These are phyloP conservation scores for Entonaema liquescens DNA, from an alignment of 495 filamentous ascomycete species.

Conservation along the genomic window DNA sequence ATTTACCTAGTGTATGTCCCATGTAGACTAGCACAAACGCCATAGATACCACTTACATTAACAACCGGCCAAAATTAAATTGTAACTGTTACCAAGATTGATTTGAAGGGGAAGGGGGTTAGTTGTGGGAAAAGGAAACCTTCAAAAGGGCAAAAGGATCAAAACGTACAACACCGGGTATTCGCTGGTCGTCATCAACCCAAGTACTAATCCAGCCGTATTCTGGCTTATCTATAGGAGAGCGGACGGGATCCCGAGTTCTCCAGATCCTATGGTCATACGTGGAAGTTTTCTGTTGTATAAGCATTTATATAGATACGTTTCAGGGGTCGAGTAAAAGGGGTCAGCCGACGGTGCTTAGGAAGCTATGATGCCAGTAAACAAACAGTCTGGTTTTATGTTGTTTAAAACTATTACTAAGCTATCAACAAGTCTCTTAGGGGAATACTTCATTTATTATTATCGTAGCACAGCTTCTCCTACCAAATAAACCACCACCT, in stretches of 20 bases:
- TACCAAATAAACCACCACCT: too few species aligned
- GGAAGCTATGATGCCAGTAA: too few species aligned
- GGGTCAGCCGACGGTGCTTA: too few species aligned
- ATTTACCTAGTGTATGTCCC: too few species aligned
- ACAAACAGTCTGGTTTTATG: background rate
- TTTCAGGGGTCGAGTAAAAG: too few species aligned
- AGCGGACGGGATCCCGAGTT: slow-evolving; percentile 62
- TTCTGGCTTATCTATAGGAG: slow-evolving; percentile 55
- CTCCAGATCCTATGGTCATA: slow-evolving; percentile 58
- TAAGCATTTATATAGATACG: background rate
- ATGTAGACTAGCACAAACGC: too few species aligned
- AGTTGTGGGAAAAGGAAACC: background rate
- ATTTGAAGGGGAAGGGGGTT: background rate
- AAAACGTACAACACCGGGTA: slow-evolving; percentile 58
- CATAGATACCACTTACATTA: too few species aligned
- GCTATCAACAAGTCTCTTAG: background rate
- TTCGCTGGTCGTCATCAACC: slow-evolving; percentile 62
- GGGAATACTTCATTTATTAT: too few species aligned
- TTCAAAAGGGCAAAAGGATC: background rate
- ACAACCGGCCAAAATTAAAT: too few species aligned
- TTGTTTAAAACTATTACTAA: background rate
- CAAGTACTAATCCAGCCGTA: slow-evolving; percentile 56
- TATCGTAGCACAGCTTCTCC: background rate
- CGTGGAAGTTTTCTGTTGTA: background rate
- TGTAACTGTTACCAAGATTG: too few species aligned